phyloP scores from a whole-genome alignment of 2,329 filamentous ascomycete species.

The Stromatinia cepivora region DNA sequence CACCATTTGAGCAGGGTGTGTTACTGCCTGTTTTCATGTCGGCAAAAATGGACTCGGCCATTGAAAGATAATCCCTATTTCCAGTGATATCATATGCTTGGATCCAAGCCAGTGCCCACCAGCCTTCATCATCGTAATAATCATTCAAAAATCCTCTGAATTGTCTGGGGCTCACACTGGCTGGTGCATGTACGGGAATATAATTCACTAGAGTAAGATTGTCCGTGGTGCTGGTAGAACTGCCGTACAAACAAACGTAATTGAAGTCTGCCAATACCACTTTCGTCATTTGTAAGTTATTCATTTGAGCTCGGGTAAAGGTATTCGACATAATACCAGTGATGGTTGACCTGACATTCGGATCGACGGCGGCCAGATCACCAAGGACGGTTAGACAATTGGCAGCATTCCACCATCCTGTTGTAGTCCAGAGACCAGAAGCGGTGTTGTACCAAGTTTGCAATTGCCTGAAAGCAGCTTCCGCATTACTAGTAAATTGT shows the following conservation, averaged over 20 bases:
- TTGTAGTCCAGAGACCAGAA: conserved; percentile 63
- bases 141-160: conserved; percentile 54
- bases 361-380: conserved; percentile 47
- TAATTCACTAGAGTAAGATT: neutral
- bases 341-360: conserved; percentile 41
- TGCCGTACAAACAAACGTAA: conserved; percentile 27
- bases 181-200: neutral
- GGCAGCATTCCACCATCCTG: conserved; percentile 74
- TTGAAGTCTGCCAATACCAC: conserved; percentile 32
- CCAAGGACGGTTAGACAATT: conserved; percentile 64
- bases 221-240: conserved; percentile 9
- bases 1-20: conserved; percentile 49
- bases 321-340: conserved; percentile 48
- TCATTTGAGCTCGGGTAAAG: conserved; percentile 37
- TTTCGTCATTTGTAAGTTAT: conserved; percentile 37
- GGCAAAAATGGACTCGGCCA: conserved; percentile 54
- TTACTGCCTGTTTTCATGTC: conserved; percentile 55
- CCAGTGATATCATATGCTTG: conserved; percentile 56
- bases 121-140: conserved; percentile 61
- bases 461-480: conserved; percentile 47
- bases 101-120: conserved; percentile 64
- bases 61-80: conserved; percentile 52
- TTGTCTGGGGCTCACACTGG: conserved; percentile 35
- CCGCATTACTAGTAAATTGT: conserved; percentile 32
- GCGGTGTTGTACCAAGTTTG: conserved; percentile 61